A percentile compares a stretch with the other conserved stretches of the same genome.
These are phyloP conservation scores for Candida pini DNA, from an alignment of 805 yeast genomes.

Conservation along the genomic window DNA sequence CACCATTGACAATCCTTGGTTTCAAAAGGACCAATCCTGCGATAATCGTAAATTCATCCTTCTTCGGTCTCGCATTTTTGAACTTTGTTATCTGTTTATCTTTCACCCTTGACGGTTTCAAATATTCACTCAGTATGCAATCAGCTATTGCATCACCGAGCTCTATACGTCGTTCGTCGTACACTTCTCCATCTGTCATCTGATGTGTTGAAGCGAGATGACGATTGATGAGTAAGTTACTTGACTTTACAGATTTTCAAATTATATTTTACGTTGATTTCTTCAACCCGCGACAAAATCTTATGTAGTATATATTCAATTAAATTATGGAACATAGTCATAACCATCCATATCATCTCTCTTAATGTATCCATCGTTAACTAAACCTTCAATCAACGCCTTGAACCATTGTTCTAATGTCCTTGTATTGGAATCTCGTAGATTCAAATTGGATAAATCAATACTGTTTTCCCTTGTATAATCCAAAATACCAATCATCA, in stretches of 20 bases:
- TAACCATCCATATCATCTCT: slow-evolving; percentile 16
- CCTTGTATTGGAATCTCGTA: too few species aligned
- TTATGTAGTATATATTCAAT: too few species aligned
- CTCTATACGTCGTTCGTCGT: too few species aligned
- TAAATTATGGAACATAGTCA: slow-evolving; percentile 11
- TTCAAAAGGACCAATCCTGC: slow-evolving; percentile 59
- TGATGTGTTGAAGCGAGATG: too few species aligned
- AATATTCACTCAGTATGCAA: slow-evolving; percentile 10
- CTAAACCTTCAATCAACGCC: slow-evolving; percentile 29
- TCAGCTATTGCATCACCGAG: slow-evolving; percentile 15
- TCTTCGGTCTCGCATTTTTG: slow-evolving; percentile 42
- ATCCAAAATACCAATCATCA: slow-evolving; percentile 28
- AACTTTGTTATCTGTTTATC: slow-evolving; percentile 8
- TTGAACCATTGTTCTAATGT: too few species aligned
- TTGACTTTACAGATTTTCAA: too few species aligned
- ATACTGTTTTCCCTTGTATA: slow-evolving; percentile 5
- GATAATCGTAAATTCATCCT: slow-evolving; percentile 74
- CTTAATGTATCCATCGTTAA: slow-evolving; percentile 30
- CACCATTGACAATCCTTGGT: slow-evolving; percentile 6
- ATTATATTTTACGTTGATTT: too few species aligned
- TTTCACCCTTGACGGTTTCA: slow-evolving; percentile 7
- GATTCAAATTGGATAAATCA: slow-evolving; percentile 3
- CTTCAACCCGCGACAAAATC: too few species aligned
- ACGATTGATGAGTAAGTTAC: too few species aligned
- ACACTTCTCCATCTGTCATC: too few species aligned